These are phyloP conservation scores for Arachis stenosperma DNA, from an alignment of 306 rosid species.

Conservation along the genomic window DNA sequence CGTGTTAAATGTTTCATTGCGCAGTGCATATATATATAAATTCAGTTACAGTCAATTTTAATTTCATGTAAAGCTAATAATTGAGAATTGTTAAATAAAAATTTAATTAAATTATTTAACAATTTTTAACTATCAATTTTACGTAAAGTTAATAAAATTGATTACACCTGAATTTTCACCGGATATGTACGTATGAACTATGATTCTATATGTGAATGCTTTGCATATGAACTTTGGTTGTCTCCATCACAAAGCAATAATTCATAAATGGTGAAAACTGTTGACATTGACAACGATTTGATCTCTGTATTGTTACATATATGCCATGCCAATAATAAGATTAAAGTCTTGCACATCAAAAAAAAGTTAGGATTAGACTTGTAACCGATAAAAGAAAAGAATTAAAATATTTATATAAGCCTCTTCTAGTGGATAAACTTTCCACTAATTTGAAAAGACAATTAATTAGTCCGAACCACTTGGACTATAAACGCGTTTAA, in stretches of 20 bases:
- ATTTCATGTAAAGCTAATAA: too few species aligned
- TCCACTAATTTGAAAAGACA: constrained; percentile 20
- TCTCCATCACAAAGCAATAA: constrained; percentile 42
- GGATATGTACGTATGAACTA: too few species aligned
- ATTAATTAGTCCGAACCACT: constrained; percentile 4
- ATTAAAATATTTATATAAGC: background rate
- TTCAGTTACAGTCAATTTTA: too few species aligned
- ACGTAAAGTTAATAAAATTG: too few species aligned
- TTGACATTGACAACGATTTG: constrained; percentile 28
- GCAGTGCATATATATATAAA: too few species aligned
- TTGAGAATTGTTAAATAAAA: too few species aligned
- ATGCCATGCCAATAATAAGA: constrained; percentile 25
- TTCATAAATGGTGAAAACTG: constrained; percentile 16
- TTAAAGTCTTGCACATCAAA: constrained; percentile 23
- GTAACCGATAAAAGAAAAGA: constrained; percentile 25
- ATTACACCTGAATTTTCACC: background rate
- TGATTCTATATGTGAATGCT: constrained; percentile 10
- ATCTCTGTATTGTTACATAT: constrained; percentile 33
- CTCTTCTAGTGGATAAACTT: constrained; percentile 28
- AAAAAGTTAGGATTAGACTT: constrained; percentile 39
- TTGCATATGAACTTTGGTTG: constrained; percentile 36
- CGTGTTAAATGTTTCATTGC: constrained; percentile 8
- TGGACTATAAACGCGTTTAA: constrained; percentile 41
- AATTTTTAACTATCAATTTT: too few species aligned
- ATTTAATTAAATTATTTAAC: too few species aligned